Conservation (phyloP, 2,329 filamentous ascomycete genomes). For the Botrytis fabae region DNA sequence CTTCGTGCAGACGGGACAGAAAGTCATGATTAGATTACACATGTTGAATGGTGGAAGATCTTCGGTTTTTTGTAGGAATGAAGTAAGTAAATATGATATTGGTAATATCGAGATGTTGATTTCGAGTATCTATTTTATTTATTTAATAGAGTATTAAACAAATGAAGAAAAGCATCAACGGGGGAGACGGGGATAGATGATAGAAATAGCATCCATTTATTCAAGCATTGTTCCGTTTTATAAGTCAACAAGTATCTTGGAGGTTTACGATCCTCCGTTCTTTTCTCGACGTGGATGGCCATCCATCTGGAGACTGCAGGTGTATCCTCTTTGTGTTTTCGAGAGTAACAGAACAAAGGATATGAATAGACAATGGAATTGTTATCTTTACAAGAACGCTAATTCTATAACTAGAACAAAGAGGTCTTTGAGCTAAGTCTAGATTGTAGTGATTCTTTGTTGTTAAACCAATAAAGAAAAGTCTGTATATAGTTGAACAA, state of each 20-base stretch:
- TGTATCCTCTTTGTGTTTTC: background rate
- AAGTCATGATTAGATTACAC: background rate
- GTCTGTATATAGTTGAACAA: background rate
- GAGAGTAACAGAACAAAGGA: background rate
- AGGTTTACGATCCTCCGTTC: too few relatives aligned
- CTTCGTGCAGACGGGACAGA: slow-evolving; percentile 1
- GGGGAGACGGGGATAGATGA: background rate
- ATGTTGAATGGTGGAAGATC: background rate
- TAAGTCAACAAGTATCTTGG: background rate
- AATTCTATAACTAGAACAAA: background rate
- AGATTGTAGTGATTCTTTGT: background rate
- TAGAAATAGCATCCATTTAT: background rate
- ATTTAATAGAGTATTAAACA: background rate
- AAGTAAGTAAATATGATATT: background rate
- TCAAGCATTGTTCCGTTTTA: slow-evolving; percentile 9
- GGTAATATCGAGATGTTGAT: background rate
- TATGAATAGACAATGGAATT: background rate
- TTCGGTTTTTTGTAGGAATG: background rate
- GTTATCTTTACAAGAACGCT: background rate
- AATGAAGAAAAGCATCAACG: background rate
- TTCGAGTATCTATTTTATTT: background rate
- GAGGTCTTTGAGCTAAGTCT: background rate
- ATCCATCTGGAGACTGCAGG: background rate
- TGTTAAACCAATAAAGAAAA: background rate
- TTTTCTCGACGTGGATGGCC: background rate